phyloP scores from a whole-genome alignment of 2,329 filamentous ascomycete genomes.

The Clarireedia sp. region DNA sequence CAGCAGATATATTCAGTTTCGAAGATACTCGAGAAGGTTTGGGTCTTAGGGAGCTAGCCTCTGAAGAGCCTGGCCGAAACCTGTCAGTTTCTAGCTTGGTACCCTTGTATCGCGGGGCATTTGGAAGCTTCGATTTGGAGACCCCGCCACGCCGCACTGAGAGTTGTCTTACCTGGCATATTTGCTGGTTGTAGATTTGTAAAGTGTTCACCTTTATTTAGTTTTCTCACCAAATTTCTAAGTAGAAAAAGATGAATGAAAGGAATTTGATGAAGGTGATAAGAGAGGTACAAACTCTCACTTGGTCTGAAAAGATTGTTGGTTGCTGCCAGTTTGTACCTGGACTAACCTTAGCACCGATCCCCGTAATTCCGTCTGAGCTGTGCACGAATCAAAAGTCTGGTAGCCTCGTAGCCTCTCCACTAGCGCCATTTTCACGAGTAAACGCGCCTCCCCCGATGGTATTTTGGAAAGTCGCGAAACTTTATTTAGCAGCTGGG shows the following conservation, averaged over 20 bases:
- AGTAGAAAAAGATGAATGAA: neutral
- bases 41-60: neutral
- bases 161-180: slow-evolving; percentile 1
- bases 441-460: neutral
- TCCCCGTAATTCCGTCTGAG: neutral
- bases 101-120: slow-evolving; percentile 8
- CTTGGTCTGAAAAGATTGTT: neutral
- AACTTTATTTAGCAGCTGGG: no score
- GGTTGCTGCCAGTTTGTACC: neutral
- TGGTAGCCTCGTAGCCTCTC: no score
- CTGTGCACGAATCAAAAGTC: neutral
- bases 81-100: slow-evolving; percentile 4
- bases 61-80: slow-evolving; percentile 2
- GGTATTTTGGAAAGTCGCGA: no score
- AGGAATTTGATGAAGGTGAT: neutral
- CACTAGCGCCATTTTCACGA: neutral
- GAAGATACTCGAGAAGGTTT: neutral
- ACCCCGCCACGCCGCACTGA: neutral
- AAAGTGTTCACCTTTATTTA: no score
- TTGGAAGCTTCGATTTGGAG: no score
- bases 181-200: neutral
- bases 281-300: neutral
- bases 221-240: neutral
- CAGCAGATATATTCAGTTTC: neutral
- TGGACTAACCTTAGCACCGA: neutral